A percentile compares a stretch with the other conserved stretches of the same genome.
These are phyloP conservation scores for Diaporthe sp. DNA, from an alignment of 2,329 filamentous ascomycete species.

Conservation along the genomic window DNA sequence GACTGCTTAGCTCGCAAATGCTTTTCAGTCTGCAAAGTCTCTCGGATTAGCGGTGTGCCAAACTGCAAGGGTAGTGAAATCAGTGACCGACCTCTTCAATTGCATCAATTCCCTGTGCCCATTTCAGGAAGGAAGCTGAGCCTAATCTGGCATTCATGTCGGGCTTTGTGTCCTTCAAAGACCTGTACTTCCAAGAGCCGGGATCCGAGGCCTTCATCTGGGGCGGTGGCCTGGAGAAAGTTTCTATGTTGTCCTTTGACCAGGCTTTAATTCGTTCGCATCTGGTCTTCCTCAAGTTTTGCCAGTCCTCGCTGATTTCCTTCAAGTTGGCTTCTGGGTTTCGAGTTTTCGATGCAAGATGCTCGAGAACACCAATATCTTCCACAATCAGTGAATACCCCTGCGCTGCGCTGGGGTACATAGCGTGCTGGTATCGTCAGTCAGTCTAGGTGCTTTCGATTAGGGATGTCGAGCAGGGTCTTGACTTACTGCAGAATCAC, in stretches of 20 bases:
- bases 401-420: constrained; percentile 32
- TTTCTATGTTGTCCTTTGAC: constrained; percentile 40
- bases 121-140: constrained; percentile 28
- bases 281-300: constrained; percentile 43
- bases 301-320: constrained; percentile 34
- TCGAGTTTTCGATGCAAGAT: neutral
- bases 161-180: constrained; percentile 12
- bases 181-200: constrained; percentile 11
- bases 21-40: neutral
- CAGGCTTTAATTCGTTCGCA: constrained; percentile 43
- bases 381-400: constrained; percentile 34
- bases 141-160: constrained; percentile 29
- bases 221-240: constrained; percentile 12
- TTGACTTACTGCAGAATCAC: constrained; percentile 40
- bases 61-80: too few relatives aligned
- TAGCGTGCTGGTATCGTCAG: constrained; percentile 27
- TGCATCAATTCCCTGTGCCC: constrained; percentile 31
- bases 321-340: neutral
- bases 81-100: constrained; percentile 28
- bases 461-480: neutral
- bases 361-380: constrained; percentile 36
- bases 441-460: neutral
- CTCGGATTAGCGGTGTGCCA: neutral
- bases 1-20: constrained; percentile 4
- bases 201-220: neutral